Conservation (phyloP, 73 alveolate species). For the Tetrahymena thermophila region DNA sequence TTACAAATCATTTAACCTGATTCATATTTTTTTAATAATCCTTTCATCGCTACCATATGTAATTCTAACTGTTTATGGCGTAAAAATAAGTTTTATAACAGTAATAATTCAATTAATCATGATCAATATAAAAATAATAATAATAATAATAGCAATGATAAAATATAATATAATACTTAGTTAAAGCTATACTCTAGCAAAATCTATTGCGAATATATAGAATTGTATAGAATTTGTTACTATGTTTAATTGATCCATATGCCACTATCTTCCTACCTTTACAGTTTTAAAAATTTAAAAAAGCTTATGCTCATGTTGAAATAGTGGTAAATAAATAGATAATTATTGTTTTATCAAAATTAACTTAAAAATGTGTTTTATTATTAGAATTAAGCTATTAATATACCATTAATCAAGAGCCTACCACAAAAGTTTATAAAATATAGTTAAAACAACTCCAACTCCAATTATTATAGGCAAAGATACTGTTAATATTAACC, state of each 20-base stretch:
- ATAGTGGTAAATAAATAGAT: too few species aligned
- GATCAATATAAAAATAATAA: too few species aligned
- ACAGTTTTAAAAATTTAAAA: too few species aligned
- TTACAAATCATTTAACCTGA: background rate
- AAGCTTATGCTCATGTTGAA: too few species aligned
- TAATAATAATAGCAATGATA: too few species aligned
- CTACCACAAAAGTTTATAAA: background rate
- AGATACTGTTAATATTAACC: background rate
- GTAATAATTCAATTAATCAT: too few species aligned
- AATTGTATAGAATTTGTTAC: too few species aligned
- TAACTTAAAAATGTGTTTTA: too few species aligned
- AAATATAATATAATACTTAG: background rate
- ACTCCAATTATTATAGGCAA: background rate
- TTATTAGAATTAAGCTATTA: too few species aligned
- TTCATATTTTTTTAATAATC: background rate
- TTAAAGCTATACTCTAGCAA: background rate
- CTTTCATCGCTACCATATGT: background rate
- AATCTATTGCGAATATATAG: background rate
- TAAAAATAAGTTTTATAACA: too few species aligned
- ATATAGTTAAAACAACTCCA: background rate
- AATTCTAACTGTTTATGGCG: background rate
- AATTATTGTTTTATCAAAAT: too few species aligned
- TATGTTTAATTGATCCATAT: background rate
- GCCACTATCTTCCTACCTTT: background rate
- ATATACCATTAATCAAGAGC: background rate